These are phyloP conservation scores for Candida silvicultrix DNA, from an alignment of 805 yeast genomes.

Conservation along the genomic window DNA sequence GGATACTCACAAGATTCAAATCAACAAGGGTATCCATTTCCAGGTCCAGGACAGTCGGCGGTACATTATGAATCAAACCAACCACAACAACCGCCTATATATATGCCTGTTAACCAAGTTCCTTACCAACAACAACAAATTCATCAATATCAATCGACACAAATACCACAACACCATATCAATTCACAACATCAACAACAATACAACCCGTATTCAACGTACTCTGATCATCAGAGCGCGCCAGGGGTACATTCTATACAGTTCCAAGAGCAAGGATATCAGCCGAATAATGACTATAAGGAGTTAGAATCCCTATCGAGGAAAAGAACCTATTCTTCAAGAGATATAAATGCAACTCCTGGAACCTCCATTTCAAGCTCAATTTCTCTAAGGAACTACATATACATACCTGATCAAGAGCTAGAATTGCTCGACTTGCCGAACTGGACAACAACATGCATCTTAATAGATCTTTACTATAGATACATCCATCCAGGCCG, in stretches of 20 bases:
- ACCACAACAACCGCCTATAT: not conserved
- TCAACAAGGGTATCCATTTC: not conserved
- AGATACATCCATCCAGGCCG: slow-evolving; percentile 33
- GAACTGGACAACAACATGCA: slow-evolving; percentile 24
- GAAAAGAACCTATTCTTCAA: not conserved
- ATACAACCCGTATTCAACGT: not conserved
- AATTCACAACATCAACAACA: not conserved
- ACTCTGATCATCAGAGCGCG: not conserved
- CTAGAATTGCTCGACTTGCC: slow-evolving; percentile 31
- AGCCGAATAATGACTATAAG: not conserved
- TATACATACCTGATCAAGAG: slow-evolving; percentile 23
- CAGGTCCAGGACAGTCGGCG: not conserved
- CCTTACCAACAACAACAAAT: not conserved
- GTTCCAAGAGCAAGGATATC: not conserved
- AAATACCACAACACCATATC: not conserved
- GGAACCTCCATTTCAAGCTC: slow-evolving; percentile 8
- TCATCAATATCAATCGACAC: not conserved
- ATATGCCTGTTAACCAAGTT: too few relatives aligned
- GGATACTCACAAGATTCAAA: slow-evolving; percentile 11
- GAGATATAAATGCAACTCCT: slow-evolving; percentile 4
- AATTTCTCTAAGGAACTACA: slow-evolving; percentile 5
- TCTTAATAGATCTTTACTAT: slow-evolving; percentile 33
- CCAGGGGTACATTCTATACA: not conserved
- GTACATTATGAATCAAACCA: slow-evolving; percentile 1
- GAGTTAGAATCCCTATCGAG: not conserved